phyloP scores from a whole-genome alignment of 176 grass and related monocot genomes.

The Dendrocalamus sinicus region DNA sequence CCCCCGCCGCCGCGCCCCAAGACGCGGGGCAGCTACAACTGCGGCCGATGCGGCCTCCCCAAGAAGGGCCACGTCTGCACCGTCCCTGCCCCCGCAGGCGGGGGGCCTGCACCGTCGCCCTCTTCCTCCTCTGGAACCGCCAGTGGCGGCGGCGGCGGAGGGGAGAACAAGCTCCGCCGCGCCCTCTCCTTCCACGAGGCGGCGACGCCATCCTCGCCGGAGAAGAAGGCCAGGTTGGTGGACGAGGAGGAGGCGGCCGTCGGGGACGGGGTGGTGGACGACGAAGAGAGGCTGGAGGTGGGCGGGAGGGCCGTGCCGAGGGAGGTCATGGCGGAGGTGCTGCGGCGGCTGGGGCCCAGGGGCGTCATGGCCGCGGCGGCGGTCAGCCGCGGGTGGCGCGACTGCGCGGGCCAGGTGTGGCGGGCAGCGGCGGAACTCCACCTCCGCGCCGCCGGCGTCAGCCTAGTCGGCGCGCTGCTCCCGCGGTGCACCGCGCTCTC shows the following conservation, averaged over 20 bases:
- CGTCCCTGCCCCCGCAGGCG: background rate
- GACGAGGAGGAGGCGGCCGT: background rate
- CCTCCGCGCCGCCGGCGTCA: constrained; percentile 49
- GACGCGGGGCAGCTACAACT: constrained; percentile 94
- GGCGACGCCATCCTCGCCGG: constrained; percentile 34
- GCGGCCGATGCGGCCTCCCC: constrained; percentile 85
- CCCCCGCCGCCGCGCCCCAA: constrained; percentile 54
- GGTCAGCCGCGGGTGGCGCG: constrained; percentile 79
- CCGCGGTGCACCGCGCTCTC: constrained; percentile 61
- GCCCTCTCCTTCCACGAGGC: constrained; percentile 67
- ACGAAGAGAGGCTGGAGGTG: background rate
- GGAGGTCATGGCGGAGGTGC: constrained; percentile 53
- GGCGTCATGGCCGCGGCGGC: constrained; percentile 57
- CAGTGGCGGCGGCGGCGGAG: background rate
- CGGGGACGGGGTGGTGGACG: background rate
- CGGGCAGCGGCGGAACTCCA: constrained; percentile 77
- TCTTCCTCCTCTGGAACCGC: constrained; percentile 40
- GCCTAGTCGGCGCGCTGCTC: constrained; percentile 66
- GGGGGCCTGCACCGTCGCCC: background rate
- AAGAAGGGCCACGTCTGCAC: constrained; percentile 94
- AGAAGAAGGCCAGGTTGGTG: constrained; percentile 39
- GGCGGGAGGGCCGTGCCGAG: constrained; percentile 38
- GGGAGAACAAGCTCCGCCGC: constrained; percentile 47
- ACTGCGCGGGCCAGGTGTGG: constrained; percentile 74
- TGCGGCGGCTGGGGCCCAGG: constrained; percentile 53